Base-by-base conservation (phyloP, 2,329 filamentous ascomycete genomes). In the Elsinoe australis region DNA sequence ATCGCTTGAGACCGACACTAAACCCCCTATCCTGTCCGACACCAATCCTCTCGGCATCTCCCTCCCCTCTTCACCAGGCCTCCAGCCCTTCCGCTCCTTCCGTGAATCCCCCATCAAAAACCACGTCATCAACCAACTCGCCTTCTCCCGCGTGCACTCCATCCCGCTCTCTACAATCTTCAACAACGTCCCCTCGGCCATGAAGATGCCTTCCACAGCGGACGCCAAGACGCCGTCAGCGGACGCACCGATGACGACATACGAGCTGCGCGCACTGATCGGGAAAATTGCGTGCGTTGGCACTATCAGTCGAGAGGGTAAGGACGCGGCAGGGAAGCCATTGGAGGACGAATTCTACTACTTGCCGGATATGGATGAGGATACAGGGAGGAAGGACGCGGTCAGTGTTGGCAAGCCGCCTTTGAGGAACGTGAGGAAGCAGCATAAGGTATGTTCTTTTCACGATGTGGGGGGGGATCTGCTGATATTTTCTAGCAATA, bases 271-370 rank as follows among this genome's bases (percentile, higher is more conserved):
- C 52, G 71, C 69, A 36, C 75, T 94, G 50, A 77, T 96, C 34
- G 83, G 88, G 61, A 71, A 72, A 18, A 85, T 86, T 4, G 66
- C 76, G 6, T 95, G 87, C 61, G 81, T 96, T 54, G 92, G 92
- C 38, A 83, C 92, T 64, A 95, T 98, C 58, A 75, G 77, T 45
- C 83, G 92, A 31, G 83, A 90, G 64, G 92, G 92, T 61, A 98
- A 96, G 66, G 92, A 98, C 62, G 92, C 92, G 4, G 90, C 92
- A 0, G 92, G 92, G 56, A 92, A 95, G 70, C 71, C 83, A 5
- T 76, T 98, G 1, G 90, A 98, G 72, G 94, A 86, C 71, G 89
- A 98, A 65, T 96, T 94, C 65, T 96, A 96, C 68, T 98, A 98
- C 61, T 74, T 95, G 5, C 85, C 89, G 0, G 90, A 96, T 64